A percentile compares a stretch with the other conserved stretches of the same genome.
Evolutionary conservation across 148 eudicot genomes (phyloP).

Genomic region (Nepenthes mirabilis): DNA sequence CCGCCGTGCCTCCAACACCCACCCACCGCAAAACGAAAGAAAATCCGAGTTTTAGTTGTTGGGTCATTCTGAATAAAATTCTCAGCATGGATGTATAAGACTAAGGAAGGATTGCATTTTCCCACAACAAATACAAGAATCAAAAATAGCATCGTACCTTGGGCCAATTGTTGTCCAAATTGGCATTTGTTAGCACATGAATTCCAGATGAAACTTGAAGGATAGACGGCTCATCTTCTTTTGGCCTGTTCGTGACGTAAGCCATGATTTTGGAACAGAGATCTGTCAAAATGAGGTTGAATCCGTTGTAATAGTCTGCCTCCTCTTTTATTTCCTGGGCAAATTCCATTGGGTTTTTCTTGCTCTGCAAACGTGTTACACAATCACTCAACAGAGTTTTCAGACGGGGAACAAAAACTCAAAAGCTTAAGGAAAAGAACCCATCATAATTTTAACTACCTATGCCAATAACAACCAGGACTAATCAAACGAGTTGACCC

Average conservation of each 20-base stretch:
- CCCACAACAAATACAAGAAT: no score
- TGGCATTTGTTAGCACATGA: conserved; percentile 76
- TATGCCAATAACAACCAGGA: no score
- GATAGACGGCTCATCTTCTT: conserved; percentile 23
- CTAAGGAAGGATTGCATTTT: no score
- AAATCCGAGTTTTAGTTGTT: not conserved
- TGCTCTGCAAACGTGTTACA: conserved; percentile 30
- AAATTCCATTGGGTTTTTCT: conserved; percentile 49
- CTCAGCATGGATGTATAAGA: no score
- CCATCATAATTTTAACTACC: no score
- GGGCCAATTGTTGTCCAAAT: conserved; percentile 70
- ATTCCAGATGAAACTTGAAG: conserved; percentile 53
- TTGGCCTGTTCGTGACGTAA: conserved; percentile 68
- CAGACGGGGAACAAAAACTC: not conserved
- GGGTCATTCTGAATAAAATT: no score
- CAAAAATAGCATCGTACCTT: conserved; percentile 28
- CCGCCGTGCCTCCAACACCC: conserved; percentile 39
- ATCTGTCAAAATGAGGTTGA: conserved; percentile 62
- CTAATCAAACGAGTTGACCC: no score
- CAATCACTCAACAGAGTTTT: not conserved
- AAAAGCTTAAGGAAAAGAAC: not conserved
- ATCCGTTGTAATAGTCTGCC: conserved; percentile 55
- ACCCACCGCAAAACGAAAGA: not conserved
- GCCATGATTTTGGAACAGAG: conserved; percentile 49
- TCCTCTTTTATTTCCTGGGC: conserved; percentile 50